Evolutionary conservation across 305 asterid genomes (phyloP).

Genomic region (Plantago rigida): DNA sequence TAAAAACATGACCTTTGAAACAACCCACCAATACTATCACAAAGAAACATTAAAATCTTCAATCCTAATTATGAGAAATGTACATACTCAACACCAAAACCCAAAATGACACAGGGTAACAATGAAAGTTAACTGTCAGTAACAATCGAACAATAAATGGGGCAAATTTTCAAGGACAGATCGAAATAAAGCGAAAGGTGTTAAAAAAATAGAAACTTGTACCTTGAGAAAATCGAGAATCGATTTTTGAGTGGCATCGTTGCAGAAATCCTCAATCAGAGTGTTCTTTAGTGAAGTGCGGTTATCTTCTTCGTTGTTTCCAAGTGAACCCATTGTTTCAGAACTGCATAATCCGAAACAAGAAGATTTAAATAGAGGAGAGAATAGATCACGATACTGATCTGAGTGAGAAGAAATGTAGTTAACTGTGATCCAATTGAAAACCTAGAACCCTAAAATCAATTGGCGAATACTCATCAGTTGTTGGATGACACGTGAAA

Average conservation of each 20-base stretch:
- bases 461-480: too few relatives aligned
- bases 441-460: too few relatives aligned
- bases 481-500: too few relatives aligned
- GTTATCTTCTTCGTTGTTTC: constrained; percentile 23
- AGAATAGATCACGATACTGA: too few relatives aligned
- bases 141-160: background rate
- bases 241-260: constrained; percentile 39
- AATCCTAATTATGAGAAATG: too few relatives aligned
- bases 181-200: background rate
- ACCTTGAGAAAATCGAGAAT: constrained; percentile 41
- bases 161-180: background rate
- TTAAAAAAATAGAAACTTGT: background rate
- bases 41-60: too few relatives aligned
- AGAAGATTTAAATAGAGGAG: too few relatives aligned
- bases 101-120: constrained; percentile 17
- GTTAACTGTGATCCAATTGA: too few relatives aligned
- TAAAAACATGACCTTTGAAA: too few relatives aligned
- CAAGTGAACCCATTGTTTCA: constrained; percentile 29
- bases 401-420: too few relatives aligned
- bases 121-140: background rate
- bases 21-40: too few relatives aligned
- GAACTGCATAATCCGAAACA: too few relatives aligned
- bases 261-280: constrained; percentile 23
- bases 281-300: constrained; percentile 18
- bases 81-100: background rate